Evolutionary conservation across 306 rosid genomes (phyloP), one percentile per base, ranked within the genome.

Genomic region (Casuarina glauca): DNA sequence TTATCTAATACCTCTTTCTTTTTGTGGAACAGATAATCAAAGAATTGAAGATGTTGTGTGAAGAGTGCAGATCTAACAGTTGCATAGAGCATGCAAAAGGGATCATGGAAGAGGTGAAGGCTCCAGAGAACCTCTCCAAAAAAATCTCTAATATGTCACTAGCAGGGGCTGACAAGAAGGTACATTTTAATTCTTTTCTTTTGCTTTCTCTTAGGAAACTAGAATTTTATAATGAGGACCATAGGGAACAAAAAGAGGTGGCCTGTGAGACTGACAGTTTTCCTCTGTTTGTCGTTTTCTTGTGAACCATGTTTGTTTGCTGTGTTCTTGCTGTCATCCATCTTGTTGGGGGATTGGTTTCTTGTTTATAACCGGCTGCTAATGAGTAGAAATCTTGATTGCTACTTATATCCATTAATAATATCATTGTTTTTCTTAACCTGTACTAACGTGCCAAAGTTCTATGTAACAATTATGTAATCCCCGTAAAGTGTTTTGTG

Each of bases 61-160:
- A 78, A 44, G 89, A 88, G 70, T 85, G 89, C 77, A 80, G 91
- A 83, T 83, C 89, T 20, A 82, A 85, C 82, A 82, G 83, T 32
- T 88, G 91, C 52, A 81, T 88, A 55, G 91, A 88, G 82, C 89
- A 88, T 78, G 91, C 91, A 51, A 81, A 80, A 6, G 91, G 82
- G 70, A 83, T 85, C 74, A 81, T 88, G 81, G 91, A 88, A 78
- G 91, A 80, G 84, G 77, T 80, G 55, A 85, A 88, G 84, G 89
- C 89, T 32, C 85, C 87, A 26, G 89, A 88, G 74, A 85, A 85
- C 74, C 86, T 88, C 12, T 88, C 91, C 15, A 78, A 88, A 66
- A 83, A 77, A 64, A 78, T 88, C 51, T 80, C 89, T 12, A 73
- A 80, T 48, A 75, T 87, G 39, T 75, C 84, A 13, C 42, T 87